Conservation (phyloP, 345 rosid genomes). For the Cardamine chenopodiifolia region DNA sequence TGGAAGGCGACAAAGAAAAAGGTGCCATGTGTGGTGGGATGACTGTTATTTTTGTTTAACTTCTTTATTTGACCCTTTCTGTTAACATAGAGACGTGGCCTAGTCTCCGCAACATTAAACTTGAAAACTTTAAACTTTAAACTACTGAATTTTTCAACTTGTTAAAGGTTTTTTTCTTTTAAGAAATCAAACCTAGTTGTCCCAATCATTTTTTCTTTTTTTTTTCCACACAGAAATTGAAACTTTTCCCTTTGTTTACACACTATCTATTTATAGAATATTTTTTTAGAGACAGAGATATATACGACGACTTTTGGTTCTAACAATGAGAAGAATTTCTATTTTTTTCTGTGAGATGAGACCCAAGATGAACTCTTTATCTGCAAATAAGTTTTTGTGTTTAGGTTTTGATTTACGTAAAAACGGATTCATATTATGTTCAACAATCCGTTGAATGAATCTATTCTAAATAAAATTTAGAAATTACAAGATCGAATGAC, state of each 20-base stretch:
- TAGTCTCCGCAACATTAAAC: neutral
- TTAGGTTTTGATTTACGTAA: neutral
- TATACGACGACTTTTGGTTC: slow-evolving; percentile 7
- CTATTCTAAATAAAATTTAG: no score
- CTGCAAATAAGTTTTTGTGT: neutral
- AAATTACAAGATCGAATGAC: no score
- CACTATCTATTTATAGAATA: neutral
- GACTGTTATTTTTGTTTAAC: neutral
- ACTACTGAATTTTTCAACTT: no score
- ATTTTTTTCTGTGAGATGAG: neutral
- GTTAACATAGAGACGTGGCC: slow-evolving; percentile 35
- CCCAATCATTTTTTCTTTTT: slow-evolving; percentile 6
- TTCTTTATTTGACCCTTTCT: slow-evolving; percentile 1
- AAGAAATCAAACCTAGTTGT: no score
- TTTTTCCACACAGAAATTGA: no score
- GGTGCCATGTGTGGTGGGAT: slow-evolving; percentile 35
- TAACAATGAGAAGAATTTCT: neutral
- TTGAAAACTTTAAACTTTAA: no score
- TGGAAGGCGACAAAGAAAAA: slow-evolving; percentile 43
- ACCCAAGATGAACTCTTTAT: neutral
- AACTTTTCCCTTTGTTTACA: no score
- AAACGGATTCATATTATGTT: no score
- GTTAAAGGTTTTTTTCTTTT: no score
- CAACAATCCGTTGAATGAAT: no score
- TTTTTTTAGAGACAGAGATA: no score